These are phyloP conservation scores for Thalia dealbata DNA, from an alignment of 176 grass and related monocot genomes.

Conservation along the genomic window DNA sequence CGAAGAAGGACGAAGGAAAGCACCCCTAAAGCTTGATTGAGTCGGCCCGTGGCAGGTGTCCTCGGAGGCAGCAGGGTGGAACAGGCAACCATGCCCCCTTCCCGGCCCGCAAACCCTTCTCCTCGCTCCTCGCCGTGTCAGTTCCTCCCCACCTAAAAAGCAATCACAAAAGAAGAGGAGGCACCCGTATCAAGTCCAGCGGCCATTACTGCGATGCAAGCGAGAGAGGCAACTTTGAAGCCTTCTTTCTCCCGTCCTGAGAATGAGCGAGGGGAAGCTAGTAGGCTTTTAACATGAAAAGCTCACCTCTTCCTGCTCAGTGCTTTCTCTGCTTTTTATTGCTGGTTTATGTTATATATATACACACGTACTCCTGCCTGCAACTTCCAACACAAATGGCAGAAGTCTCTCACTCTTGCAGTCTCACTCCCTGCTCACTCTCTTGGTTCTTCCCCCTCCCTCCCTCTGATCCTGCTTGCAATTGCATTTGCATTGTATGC, in stretches of 20 bases:
- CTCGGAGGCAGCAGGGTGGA: neutral
- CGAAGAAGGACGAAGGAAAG: neutral
- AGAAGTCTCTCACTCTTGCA: neutral
- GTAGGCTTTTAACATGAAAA: slow-evolving; percentile 8
- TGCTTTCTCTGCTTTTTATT: slow-evolving; percentile 40
- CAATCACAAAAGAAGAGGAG: slow-evolving; percentile 7
- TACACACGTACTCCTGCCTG: neutral
- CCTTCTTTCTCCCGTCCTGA: neutral
- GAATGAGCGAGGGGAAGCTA: slow-evolving; percentile 1
- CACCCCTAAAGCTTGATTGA: neutral
- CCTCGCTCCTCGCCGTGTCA: neutral
- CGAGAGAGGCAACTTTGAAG: neutral
- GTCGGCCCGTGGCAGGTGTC: neutral
- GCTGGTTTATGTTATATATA: slow-evolving; percentile 21
- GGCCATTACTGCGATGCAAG: neutral
- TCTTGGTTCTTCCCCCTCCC: neutral
- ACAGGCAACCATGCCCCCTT: neutral
- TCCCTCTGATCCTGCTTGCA: neutral
- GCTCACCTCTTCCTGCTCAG: slow-evolving; percentile 2
- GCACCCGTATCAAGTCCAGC: neutral
- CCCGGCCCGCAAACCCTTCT: neutral
- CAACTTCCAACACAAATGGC: slow-evolving; percentile 1
- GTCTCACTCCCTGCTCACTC: neutral
- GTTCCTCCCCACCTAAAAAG: slow-evolving; percentile 17
- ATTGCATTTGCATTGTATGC: neutral